Conservation (phyloP, 805 yeast species). For the Vanderwaltozyma tropicalis region DNA sequence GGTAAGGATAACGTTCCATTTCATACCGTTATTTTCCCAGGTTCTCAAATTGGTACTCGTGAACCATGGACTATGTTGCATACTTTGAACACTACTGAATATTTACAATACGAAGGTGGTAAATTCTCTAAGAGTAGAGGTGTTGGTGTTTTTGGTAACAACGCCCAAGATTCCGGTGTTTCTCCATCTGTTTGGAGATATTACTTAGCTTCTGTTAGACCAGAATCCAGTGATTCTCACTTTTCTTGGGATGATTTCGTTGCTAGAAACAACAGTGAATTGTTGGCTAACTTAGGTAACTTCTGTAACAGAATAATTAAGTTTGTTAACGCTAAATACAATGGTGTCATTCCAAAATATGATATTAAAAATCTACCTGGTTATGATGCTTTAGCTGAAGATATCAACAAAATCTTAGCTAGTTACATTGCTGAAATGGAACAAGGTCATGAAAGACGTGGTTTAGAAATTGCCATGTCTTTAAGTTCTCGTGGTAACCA, state of each 20-base stretch:
- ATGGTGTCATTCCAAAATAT: constrained; percentile 75
- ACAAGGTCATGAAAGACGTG: constrained; percentile 70
- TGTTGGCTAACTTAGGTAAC: constrained; percentile 93
- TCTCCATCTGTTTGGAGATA: constrained; percentile 96
- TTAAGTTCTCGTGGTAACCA: constrained; percentile 87
- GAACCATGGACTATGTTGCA: constrained; percentile 86
- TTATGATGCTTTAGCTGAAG: constrained; percentile 38
- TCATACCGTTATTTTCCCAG: constrained; percentile 97
- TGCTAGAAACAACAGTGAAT: constrained; percentile 83
- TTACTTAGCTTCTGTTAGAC: constrained; percentile 83
- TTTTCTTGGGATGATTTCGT: constrained; percentile 97
- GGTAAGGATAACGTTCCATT: constrained; percentile 98
- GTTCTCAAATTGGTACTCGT: constrained; percentile 77
- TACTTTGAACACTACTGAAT: constrained; percentile 90
- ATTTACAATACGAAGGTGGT: constrained; percentile 94
- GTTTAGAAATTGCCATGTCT: constrained; percentile 85
- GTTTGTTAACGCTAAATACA: constrained; percentile 81
- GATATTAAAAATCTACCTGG: constrained; percentile 39
- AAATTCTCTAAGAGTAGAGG: constrained; percentile 97
- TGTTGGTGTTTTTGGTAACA: constrained; percentile 96
- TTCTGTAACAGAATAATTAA: constrained; percentile 90
- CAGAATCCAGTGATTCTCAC: constrained; percentile 92
- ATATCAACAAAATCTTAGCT: constrained; percentile 50
- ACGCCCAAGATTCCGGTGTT: constrained; percentile 87
- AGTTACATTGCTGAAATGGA: constrained; percentile 67